These are phyloP conservation scores for Pleurotus tuoliensis DNA, from an alignment of 768 basidiomycete species.

Conservation along the genomic window DNA sequence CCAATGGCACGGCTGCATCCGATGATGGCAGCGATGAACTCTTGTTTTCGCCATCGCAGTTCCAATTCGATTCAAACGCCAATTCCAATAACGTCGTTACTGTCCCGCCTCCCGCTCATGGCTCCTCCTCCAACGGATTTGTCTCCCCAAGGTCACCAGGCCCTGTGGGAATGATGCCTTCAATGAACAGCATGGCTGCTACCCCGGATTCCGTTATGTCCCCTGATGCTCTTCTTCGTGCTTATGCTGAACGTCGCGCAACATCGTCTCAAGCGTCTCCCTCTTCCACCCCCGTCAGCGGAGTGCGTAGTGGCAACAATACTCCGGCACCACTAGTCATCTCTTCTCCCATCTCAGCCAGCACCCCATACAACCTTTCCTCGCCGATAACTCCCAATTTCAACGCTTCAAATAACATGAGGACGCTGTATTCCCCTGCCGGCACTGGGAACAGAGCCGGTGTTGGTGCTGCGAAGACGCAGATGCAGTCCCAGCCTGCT, in stretches of 20 bases:
- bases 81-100: conserved; percentile 1
- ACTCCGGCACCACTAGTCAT: neutral
- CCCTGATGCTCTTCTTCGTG: conserved; percentile 76
- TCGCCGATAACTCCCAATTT: neutral
- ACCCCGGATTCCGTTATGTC: conserved; percentile 37
- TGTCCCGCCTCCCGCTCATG: conserved; percentile 14
- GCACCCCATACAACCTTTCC: neutral
- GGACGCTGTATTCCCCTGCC: conserved; percentile 4
- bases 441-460: neutral
- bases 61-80: conserved; percentile 1
- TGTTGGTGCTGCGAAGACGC: neutral
- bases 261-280: neutral
- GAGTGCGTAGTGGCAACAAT: neutral
- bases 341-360: conserved; percentile 1
- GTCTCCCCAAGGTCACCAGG: conserved; percentile 3
- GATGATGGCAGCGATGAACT: conserved; percentile 8
- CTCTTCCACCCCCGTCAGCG: neutral
- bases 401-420: conserved; percentile 2
- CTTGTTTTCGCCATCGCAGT: neutral
- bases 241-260: conserved; percentile 50
- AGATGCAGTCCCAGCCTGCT: no score
- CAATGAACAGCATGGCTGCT: conserved; percentile 28
- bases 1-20: conserved; percentile 7
- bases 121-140: conserved; percentile 12
- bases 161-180: conserved; percentile 22